These are phyloP conservation scores for Botryobasidium botryosum DNA, from an alignment of 768 basidiomycete species.

Conservation along the genomic window DNA sequence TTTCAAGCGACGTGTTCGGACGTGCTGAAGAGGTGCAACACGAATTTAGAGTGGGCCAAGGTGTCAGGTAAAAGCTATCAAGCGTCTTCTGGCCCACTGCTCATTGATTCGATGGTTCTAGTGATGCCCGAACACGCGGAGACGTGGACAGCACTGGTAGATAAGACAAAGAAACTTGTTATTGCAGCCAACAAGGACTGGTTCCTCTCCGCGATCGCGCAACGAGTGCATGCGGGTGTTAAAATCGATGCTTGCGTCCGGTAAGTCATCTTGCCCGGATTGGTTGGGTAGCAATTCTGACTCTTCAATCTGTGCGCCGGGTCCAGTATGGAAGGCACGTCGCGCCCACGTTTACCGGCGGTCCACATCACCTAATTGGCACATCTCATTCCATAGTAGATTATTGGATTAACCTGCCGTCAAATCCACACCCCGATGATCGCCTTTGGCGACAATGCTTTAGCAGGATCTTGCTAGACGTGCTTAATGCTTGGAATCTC, in stretches of 20 bases:
- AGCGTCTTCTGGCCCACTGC: neutral
- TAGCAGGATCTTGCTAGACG: neutral
- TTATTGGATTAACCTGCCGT: neutral
- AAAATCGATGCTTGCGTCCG: neutral
- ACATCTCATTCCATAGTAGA: neutral
- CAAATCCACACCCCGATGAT: neutral
- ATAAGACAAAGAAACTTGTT: no score
- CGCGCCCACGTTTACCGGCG: no score
- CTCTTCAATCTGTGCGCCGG: neutral
- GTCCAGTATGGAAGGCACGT: neutral
- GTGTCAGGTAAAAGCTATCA: no score
- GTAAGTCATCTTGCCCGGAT: neutral
- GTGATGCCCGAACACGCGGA: neutral
- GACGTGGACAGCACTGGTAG: no score
- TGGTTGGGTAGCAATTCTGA: neutral
- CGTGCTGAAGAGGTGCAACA: neutral
- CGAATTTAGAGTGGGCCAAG: no score
- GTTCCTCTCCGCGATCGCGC: neutral
- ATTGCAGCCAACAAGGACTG: no score
- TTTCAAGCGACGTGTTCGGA: neutral
- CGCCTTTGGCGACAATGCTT: neutral
- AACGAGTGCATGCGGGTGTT: neutral
- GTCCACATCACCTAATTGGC: neutral
- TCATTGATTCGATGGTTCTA: no score
- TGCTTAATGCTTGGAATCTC: conserved; percentile 1